Evolutionary conservation across 768 basidiomycete genomes (phyloP), one percentile per base, ranked within the genome.

Genomic region (Baorangia bicolor): DNA sequence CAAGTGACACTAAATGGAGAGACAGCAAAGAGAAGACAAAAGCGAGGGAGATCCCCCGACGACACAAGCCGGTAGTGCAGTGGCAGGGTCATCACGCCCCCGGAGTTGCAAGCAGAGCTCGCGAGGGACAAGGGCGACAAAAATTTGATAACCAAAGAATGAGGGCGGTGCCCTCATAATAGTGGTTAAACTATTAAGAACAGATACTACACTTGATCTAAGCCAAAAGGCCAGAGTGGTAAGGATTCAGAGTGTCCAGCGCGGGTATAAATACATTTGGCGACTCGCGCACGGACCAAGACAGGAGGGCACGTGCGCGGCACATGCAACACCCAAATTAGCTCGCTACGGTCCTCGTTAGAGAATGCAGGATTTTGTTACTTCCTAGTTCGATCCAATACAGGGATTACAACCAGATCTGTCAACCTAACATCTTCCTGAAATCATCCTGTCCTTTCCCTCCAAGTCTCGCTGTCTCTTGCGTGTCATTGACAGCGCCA

Each of bases 201-300:
- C 82, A 84, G 83, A 84, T 84, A 84, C 83, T 84, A 84, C 83
- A 83, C 83, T 83, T 84, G 82, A 84, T 84, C 83, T 83, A 83
- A 83, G 82, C 83, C 82, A 82, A 80, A 78, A 81, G 81, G 81
- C 80, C 80, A 68, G 59, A 60, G 56, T 63, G 59, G 61, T 58
- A 55, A 61, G 48, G 60, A 56, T 46, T 21, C 40, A 12, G 0
- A 75, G 0, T 14, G 30, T 55, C 47, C 10, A n/a, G 2, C 18
- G 0, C 20, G 3, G 37, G 33, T 34, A 33, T 54, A 59, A 56
- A 56, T 59, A 59, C 30, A 11, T 48, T 37, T 43, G 14, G 8
- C 3, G 1, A 28, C 2, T 4, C 18, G 51, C 51, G 58, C 58
- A 59, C 58, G 56, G 58, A 59, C 58, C 58, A 58, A 2, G 14